These are phyloP conservation scores for Fusarium luffae DNA, from an alignment of 2,329 filamentous ascomycete genomes.

Conservation along the genomic window DNA sequence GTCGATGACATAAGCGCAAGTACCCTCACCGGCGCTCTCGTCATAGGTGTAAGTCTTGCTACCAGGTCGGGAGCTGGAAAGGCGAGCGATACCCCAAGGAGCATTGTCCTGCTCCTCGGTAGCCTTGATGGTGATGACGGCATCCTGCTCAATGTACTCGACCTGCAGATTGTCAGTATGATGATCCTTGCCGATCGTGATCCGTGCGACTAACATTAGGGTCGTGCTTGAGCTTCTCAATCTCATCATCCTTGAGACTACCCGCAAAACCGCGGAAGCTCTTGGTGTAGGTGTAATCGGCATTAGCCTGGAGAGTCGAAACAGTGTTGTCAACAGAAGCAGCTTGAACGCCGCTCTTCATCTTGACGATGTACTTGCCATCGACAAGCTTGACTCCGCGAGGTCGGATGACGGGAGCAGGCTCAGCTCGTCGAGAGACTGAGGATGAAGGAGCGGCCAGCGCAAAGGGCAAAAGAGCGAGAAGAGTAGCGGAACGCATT, in stretches of 20 bases:
- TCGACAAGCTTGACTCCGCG: constrained; percentile 48
- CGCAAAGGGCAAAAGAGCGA: constrained; percentile 49
- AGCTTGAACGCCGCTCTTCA: constrained; percentile 42
- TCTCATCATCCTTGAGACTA: constrained; percentile 42
- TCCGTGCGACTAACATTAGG: constrained; percentile 37
- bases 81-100: constrained; percentile 54
- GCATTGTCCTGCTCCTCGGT: constrained; percentile 51
- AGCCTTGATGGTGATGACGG: constrained; percentile 44
- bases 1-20: constrained; percentile 60
- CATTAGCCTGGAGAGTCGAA: constrained; percentile 45
- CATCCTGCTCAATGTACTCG: constrained; percentile 55
- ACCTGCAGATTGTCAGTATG: constrained; percentile 40
- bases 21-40: constrained; percentile 53
- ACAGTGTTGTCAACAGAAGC: constrained; percentile 44
- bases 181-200: too few relatives aligned
- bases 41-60: constrained; percentile 54
- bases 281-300: constrained; percentile 47
- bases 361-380: constrained; percentile 54
- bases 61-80: constrained; percentile 50
- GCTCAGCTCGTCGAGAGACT: constrained; percentile 46
- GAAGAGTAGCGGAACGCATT: constrained; percentile 50
- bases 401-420: constrained; percentile 50
- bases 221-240: constrained; percentile 44
- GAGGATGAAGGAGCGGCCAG: constrained; percentile 44
- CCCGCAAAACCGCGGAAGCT: constrained; percentile 46